Base-by-base conservation (phyloP, 2,329 filamentous ascomycete species). In the Didymella segeticola region DNA sequence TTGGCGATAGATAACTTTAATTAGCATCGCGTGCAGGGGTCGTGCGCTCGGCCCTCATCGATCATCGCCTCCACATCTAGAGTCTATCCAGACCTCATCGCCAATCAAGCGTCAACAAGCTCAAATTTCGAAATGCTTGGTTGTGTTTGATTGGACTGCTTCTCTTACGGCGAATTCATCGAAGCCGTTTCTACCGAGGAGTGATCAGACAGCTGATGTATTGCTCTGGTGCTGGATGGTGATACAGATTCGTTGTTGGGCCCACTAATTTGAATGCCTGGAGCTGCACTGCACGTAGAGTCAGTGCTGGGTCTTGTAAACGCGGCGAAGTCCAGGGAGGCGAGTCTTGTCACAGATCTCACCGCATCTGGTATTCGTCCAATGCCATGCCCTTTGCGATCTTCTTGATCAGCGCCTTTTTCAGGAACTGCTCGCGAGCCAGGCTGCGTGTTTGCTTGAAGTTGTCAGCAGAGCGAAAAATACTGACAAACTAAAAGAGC, bases 371-470 rank as follows among this genome's bases (percentile, higher is more conserved):
- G 49, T 67, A 71, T 36, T 74, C 72, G 49, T 77, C 79, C 59
- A 95, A 77, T 2, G 89, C 90, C 87, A 95, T 89, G 0, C 90
- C 89, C 52, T 79, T 79, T 2, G 85, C 88, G 73, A 93, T 91
- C 80, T 93, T 93, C 69, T 84, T 85, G 38, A 89, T 86, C 43
- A 93, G 76, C 8, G 89, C 90, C 79, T 93, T 93, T 79, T 92
- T 92, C 69, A 93, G 73, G 70, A 90, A 96, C 83, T 89, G 90
- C 74, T 96, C 91, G 43, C 91, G 78, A 1, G 89, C 89, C 45
- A 95, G 75, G 29, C 83, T 85, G 58, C 90, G 81, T 26, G 89
- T 93, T 70, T 82, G 79, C 75, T 79, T 43, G n/a, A 14, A 26
- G 3, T 12, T 12, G 23, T 69, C 38, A 70, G 60, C 47, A 25